Percentiles rank a stretch among this genome's conserved stretches.
phyloP scores from a whole-genome alignment of 768 basidiomycete genomes.

The Suillus fuscotomentosus region DNA sequence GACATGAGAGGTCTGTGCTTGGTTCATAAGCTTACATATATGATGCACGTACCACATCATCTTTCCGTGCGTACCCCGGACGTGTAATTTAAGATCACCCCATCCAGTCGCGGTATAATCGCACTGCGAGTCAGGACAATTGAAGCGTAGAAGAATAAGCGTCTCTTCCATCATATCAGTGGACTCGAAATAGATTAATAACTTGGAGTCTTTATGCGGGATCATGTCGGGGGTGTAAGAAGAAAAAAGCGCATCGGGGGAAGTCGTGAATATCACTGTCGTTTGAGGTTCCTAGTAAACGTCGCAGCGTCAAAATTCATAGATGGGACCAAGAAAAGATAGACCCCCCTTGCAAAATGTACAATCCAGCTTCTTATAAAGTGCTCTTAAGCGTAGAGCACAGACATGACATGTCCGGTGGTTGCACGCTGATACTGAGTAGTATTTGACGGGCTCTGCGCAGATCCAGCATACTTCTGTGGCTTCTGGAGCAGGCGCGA shows the following conservation, averaged over 20 bases:
- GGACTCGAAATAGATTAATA: conserved; percentile 85
- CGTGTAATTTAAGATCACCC: conserved; percentile 87
- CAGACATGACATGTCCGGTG: conserved; percentile 97
- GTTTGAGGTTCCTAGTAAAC: conserved; percentile 63
- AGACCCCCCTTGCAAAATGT: conserved; percentile 91
- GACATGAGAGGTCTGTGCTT: background rate
- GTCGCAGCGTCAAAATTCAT: background rate
- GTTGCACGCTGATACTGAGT: conserved; percentile 85
- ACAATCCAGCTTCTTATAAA: conserved; percentile 93
- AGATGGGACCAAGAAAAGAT: background rate
- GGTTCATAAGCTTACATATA: background rate
- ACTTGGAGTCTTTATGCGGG: conserved; percentile 66
- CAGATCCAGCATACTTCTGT: conserved; percentile 85
- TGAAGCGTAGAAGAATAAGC: conserved; percentile 87
- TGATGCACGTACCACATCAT: conserved; percentile 65
- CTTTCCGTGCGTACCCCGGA: conserved; percentile 69
- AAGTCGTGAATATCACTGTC: conserved; percentile 72
- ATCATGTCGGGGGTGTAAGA: conserved; percentile 56
- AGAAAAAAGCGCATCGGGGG: conserved; percentile 58
- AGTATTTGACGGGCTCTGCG: conserved; percentile 91
- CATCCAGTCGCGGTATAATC: conserved; percentile 84
- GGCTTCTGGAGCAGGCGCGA: conserved; percentile 3
- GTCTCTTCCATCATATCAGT: conserved; percentile 95
- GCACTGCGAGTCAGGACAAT: conserved; percentile 86
- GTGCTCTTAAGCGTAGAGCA: conserved; percentile 77